phyloP scores from a whole-genome alignment of 352 stramenopile species.

The Peronospora belbahrii region DNA sequence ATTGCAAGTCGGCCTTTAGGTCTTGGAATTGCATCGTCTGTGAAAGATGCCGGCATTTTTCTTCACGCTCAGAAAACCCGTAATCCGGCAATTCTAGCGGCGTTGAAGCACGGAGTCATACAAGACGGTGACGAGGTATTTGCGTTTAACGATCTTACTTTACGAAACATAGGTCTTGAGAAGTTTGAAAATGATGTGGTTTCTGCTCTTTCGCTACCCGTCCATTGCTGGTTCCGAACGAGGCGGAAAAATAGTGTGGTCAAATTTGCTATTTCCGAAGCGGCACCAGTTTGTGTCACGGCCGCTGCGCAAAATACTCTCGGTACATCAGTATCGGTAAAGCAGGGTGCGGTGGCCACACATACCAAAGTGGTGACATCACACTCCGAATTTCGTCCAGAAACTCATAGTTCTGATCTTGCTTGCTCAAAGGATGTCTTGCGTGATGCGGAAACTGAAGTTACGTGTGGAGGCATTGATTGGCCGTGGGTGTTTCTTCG shows the following conservation, averaged over 20 bases:
- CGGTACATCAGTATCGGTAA: background rate
- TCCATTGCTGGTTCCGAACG: constrained; percentile 54
- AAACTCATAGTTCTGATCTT: background rate
- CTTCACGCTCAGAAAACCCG: constrained; percentile 19
- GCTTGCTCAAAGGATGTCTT: background rate
- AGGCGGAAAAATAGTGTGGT: constrained; percentile 24
- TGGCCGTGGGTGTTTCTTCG: constrained; percentile 78
- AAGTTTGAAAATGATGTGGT: constrained; percentile 34
- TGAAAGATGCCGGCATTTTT: constrained; percentile 16
- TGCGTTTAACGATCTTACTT: constrained; percentile 44
- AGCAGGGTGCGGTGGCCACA: background rate
- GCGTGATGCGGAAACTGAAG: constrained; percentile 3
- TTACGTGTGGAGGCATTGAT: constrained; percentile 34
- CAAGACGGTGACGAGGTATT: constrained; percentile 57
- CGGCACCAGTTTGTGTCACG: background rate
- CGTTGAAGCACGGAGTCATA: constrained; percentile 44
- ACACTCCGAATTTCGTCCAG: too few relatives aligned
- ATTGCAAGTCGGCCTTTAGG: constrained; percentile 47
- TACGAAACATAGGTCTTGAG: constrained; percentile 23
- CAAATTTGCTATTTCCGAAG: background rate
- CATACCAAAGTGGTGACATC: background rate
- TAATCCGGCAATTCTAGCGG: constrained; percentile 38
- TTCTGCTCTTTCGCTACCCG: constrained; percentile 24
- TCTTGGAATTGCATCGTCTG: constrained; percentile 31
- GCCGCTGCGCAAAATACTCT: background rate